Base-by-base conservation (phyloP, 192 early-diverging fungal genomes). In the Coemansia aciculifera region DNA sequence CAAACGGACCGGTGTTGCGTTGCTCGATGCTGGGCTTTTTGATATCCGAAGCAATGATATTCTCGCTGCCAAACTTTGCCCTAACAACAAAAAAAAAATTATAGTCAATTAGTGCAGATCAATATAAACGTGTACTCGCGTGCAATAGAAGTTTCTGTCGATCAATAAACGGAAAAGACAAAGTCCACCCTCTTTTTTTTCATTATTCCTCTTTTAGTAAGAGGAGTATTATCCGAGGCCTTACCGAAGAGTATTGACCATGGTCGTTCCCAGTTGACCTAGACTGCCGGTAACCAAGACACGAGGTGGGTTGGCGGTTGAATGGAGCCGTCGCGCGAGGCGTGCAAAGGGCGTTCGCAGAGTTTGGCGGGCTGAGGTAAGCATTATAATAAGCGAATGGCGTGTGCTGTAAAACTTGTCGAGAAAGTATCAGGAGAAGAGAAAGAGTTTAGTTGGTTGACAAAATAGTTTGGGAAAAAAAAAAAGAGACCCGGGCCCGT, bases 31-130 rank as follows among this genome's bases (percentile, higher is more conserved):
- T 74, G n/a, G 88, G 86, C 65, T 89, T 87, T 49, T 85, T 85
- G 67, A 89, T 85, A 66, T 89, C 88, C 0, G 88, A 89, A 8
- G 87, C 86, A 61, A 89, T 74, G 17, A 89, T 85, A 54, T 89
- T 89, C 19, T 85, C 85, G 48, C 62, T 80, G 64, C 88, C 88
- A 67, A 86, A 88, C 78, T 84, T 85, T 48, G 74, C 40, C 57
- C 79, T 81, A 81, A 23, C 39, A n/a, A 23, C 7, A 13, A 24
- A 23, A 32, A 49, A 49, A 27, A 27, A 27, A 29, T 19, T n/a
- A 54, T 31, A 5, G 42, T 46, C 48, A 27, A 21, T 51, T 34
- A n/a, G 24, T 27, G 42, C 44, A 48, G 17, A 46, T 64, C 48
- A 39, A 9, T 23, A 32, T 13, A n/a, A 43, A 39, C 56, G 72